Conservation (phyloP, 108 stramenopile species). For the Cylindrotheca closterium region DNA sequence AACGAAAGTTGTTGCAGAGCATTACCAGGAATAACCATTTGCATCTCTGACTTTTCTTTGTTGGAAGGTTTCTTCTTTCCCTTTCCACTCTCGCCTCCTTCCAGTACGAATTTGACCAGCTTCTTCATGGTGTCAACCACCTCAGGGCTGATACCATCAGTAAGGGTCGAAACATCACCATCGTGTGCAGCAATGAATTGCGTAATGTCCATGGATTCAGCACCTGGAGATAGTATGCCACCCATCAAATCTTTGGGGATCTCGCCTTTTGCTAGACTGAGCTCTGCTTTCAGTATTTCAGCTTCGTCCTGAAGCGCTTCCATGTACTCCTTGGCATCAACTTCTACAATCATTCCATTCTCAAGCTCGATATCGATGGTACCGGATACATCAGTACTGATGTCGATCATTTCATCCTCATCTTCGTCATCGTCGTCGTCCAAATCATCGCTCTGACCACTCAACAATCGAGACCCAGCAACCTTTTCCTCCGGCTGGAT, state of each 20-base stretch:
- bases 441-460: constrained; percentile 21
- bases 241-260: constrained; percentile 9
- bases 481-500: constrained; percentile 5
- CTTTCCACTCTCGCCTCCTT: constrained; percentile 58
- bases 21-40: constrained; percentile 84
- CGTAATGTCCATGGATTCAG: constrained; percentile 51
- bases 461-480: constrained; percentile 9
- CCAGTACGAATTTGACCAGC: constrained; percentile 84
- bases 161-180: constrained; percentile 76
- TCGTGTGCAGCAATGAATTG: constrained; percentile 78
- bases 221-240: background rate
- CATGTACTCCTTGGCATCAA: constrained; percentile 87
- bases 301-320: constrained; percentile 77
- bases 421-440: constrained; percentile 41
- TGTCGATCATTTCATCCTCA: constrained; percentile 29
- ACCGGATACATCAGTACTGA: constrained; percentile 34
- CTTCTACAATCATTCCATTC: constrained; percentile 73
- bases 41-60: constrained; percentile 45
- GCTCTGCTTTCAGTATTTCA: constrained; percentile 62
- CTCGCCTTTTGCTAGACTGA: constrained; percentile 49
- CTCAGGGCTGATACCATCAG: constrained; percentile 78
- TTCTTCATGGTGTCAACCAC: constrained; percentile 87
- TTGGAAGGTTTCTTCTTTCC: constrained; percentile 4
- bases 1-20: constrained; percentile 85
- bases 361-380: constrained; percentile 77